A percentile compares a stretch with the other conserved stretches of the same genome.
These are phyloP conservation scores for Ogataea thermomethanolica DNA, from an alignment of 805 yeast species.

Conservation along the genomic window DNA sequence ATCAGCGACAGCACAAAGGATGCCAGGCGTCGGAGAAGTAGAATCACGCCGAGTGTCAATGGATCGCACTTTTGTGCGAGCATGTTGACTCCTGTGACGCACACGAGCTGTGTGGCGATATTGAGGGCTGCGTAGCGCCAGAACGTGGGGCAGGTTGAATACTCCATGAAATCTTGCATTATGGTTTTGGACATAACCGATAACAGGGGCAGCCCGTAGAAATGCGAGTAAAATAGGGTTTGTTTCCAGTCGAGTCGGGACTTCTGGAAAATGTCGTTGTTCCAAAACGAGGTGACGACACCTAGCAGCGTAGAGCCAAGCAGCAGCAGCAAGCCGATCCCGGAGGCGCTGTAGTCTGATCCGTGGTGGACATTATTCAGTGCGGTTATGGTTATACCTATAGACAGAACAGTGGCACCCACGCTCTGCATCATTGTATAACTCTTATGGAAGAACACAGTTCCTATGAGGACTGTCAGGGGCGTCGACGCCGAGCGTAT, in stretches of 20 bases:
- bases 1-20: conserved; percentile 55
- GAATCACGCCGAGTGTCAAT: conserved; percentile 56
- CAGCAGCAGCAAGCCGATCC: conserved; percentile 40
- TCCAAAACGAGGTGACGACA: conserved; percentile 56
- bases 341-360: conserved; percentile 9
- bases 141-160: background rate
- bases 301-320: conserved; percentile 46
- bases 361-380: conserved; percentile 13
- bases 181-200: conserved; percentile 32
- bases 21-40: conserved; percentile 58
- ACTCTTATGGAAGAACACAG: conserved; percentile 40
- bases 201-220: conserved; percentile 54
- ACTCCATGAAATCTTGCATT: conserved; percentile 13
- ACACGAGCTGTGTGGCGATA: conserved; percentile 52
- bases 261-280: conserved; percentile 45
- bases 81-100: conserved; percentile 66
- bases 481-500: conserved; percentile 63
- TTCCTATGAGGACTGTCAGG: conserved; percentile 57
- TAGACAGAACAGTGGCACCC: conserved; percentile 49
- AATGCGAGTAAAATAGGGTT: conserved; percentile 57
- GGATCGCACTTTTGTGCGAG: conserved; percentile 58
- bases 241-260: conserved; percentile 63
- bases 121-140: conserved; percentile 37
- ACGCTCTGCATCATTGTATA: conserved; percentile 45
- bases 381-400: conserved; percentile 50